Evolutionary conservation across 345 rosid species (phyloP).

Genomic region (Syzygium aromaticum): DNA sequence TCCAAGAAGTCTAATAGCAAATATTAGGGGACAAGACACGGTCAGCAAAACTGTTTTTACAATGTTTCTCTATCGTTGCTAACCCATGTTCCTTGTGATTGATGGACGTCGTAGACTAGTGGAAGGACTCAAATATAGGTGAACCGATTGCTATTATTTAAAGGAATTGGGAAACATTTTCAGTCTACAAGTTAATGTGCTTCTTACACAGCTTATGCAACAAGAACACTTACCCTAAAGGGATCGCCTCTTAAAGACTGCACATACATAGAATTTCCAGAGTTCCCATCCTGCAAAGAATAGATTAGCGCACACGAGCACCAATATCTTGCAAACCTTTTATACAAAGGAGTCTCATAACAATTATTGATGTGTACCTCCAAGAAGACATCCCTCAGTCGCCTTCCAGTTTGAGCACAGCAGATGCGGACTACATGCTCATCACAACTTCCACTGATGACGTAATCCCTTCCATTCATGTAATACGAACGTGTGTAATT

Average conservation of each 20-base stretch:
- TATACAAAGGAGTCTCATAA: not conserved
- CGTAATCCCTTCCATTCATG: slow-evolving; percentile 49
- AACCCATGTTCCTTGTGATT: not conserved
- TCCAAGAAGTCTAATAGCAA: not conserved
- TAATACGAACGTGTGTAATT: slow-evolving; percentile 50
- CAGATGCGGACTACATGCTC: slow-evolving; percentile 38
- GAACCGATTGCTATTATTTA: not conserved
- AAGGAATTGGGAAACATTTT: not conserved
- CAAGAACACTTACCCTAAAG: slow-evolving; percentile 30
- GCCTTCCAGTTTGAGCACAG: slow-evolving; percentile 50
- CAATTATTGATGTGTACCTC: slow-evolving; percentile 20
- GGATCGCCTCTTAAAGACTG: slow-evolving; percentile 59
- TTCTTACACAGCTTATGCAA: not conserved
- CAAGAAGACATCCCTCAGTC: slow-evolving; percentile 36
- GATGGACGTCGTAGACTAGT: not conserved
- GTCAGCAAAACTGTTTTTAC: not conserved
- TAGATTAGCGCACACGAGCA: not conserved
- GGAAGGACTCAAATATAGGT: not conserved
- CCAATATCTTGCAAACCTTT: not conserved
- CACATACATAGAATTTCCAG: slow-evolving; percentile 31
- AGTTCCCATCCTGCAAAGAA: slow-evolving; percentile 14
- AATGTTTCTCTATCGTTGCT: not conserved
- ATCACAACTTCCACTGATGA: slow-evolving; percentile 47
- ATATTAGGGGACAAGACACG: not conserved
- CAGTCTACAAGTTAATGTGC: not conserved